Evolutionary conservation across 2,329 filamentous ascomycete species (phyloP).

Genomic region (Elsinoe fawcettii): DNA sequence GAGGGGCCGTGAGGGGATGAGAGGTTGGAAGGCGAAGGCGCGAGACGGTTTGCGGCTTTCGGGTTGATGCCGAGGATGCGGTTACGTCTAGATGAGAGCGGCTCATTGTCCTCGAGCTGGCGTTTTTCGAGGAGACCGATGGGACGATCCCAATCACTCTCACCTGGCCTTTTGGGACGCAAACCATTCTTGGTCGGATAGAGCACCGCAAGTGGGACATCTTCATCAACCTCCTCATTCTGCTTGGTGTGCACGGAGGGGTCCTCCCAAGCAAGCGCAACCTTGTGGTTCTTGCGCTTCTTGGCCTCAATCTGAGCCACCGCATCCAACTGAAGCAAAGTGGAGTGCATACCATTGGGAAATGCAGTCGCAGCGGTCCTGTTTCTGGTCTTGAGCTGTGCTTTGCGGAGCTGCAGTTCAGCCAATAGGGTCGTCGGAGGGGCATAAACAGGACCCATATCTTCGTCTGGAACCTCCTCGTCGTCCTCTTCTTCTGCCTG

Average conservation of each 20-base stretch:
- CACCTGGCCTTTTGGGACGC: conserved; percentile 30
- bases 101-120: conserved; percentile 87
- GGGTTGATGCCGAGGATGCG: conserved; percentile 57
- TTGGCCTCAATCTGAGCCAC: conserved; percentile 78
- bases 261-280: conserved; percentile 88
- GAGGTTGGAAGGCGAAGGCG: neutral
- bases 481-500: conserved; percentile 41
- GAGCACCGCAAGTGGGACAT: conserved; percentile 79
- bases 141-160: conserved; percentile 50
- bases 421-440: conserved; percentile 85
- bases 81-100: conserved; percentile 67
- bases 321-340: conserved; percentile 80
- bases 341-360: conserved; percentile 80
- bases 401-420: conserved; percentile 84
- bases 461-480: conserved; percentile 31
- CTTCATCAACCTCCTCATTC: conserved; percentile 47
- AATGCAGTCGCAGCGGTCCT: conserved; percentile 55
- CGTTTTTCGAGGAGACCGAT: conserved; percentile 71
- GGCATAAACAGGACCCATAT: conserved; percentile 52
- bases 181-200: conserved; percentile 53
- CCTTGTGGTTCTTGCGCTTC: conserved; percentile 63
- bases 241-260: conserved; percentile 32
- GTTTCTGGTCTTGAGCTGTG: conserved; percentile 74
- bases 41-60: conserved; percentile 9
- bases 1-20: neutral